These are phyloP conservation scores for Stentor roeselii DNA, from an alignment of 73 alveolate genomes.

Conservation along the genomic window DNA sequence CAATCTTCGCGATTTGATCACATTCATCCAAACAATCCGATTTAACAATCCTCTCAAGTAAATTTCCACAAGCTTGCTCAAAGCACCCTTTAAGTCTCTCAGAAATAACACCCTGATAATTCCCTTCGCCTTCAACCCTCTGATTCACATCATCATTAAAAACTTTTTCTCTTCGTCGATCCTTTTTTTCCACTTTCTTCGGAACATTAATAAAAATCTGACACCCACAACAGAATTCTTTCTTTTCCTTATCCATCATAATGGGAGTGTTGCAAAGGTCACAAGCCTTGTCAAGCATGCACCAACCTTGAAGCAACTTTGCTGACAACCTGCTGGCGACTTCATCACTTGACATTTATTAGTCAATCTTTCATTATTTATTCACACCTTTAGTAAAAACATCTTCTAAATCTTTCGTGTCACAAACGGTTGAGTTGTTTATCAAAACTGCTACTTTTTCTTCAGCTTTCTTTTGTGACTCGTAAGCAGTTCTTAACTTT, in stretches of 20 bases:
- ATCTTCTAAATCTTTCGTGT: too few species aligned
- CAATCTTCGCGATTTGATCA: too few species aligned
- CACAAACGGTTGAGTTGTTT: too few species aligned
- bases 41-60: too few species aligned
- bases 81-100: too few species aligned
- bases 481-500: background rate
- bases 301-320: constrained; percentile 16
- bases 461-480: background rate
- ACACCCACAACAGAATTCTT: constrained; percentile 26
- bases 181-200: background rate
- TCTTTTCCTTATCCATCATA: background rate
- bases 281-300: constrained; percentile 21
- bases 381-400: too few species aligned
- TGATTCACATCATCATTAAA: too few species aligned
- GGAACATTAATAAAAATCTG: background rate
- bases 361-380: too few species aligned
- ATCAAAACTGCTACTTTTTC: background rate
- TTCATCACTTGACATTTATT: constrained; percentile 12
- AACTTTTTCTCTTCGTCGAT: too few species aligned
- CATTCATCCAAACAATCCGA: too few species aligned
- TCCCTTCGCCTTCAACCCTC: background rate
- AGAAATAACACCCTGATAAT: too few species aligned
- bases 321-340: background rate
- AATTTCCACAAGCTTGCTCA: background rate
- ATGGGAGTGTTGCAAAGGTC: constrained; percentile 15